These are phyloP conservation scores for Podaxis carcinomalis DNA, from an alignment of 768 basidiomycete species.

Conservation along the genomic window DNA sequence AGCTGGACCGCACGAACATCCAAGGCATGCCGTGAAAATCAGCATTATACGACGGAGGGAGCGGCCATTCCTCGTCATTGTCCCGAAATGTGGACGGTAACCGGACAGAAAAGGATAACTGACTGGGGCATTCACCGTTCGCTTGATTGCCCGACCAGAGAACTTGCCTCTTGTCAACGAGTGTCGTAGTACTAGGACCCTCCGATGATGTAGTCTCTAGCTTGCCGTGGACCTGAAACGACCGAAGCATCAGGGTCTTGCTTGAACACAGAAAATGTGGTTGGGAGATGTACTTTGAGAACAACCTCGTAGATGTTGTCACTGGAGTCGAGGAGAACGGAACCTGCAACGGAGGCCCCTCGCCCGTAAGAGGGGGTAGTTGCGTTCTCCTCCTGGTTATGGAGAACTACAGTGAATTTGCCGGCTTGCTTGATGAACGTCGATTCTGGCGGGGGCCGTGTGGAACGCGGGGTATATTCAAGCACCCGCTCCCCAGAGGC, in stretches of 20 bases:
- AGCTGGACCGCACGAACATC: constrained; percentile 36
- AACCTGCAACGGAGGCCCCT: constrained; percentile 34
- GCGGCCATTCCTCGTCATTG: constrained; percentile 22
- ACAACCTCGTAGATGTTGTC: constrained; percentile 37
- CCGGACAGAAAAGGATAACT: constrained; percentile 37
- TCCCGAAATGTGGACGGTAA: constrained; percentile 46
- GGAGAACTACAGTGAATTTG: constrained; percentile 36
- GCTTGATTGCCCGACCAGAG: constrained; percentile 30
- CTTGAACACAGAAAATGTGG: not conserved
- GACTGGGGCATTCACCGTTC: constrained; percentile 21
- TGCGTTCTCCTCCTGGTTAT: constrained; percentile 40
- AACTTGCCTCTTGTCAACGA: constrained; percentile 27
- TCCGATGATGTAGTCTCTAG: constrained; percentile 35
- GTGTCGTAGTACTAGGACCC: constrained; percentile 26
- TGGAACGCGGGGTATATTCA: constrained; percentile 38
- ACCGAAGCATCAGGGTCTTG: constrained; percentile 1
- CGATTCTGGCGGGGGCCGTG: constrained; percentile 28
- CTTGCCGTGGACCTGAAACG: constrained; percentile 36
- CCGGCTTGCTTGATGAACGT: constrained; percentile 36
- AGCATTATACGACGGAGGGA: constrained; percentile 48
- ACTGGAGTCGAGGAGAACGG: constrained; percentile 35
- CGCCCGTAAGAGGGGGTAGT: constrained; percentile 42
- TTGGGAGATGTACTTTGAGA: constrained; percentile 34
- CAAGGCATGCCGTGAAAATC: constrained; percentile 29
- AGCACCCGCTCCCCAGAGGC: constrained; percentile 48